Percentiles rank a stretch among this genome's conserved stretches.
These are phyloP conservation scores for Paecilomyces fulvus DNA, from an alignment of 2,329 filamentous ascomycete species.

Conservation along the genomic window DNA sequence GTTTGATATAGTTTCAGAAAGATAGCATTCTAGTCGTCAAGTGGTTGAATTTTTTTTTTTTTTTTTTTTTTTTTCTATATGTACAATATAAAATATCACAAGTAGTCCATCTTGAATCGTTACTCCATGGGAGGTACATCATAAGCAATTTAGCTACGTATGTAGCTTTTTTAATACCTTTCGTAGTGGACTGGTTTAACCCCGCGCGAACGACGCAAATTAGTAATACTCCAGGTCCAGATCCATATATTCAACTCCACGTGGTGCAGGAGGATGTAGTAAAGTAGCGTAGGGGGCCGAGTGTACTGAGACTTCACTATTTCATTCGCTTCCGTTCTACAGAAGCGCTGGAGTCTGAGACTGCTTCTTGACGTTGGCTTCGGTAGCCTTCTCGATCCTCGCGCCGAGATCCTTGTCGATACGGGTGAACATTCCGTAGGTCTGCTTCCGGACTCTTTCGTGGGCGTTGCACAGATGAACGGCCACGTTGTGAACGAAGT, in stretches of 20 bases:
- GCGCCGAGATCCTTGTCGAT: slow-evolving; percentile 48
- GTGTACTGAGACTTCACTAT: too few relatives aligned
- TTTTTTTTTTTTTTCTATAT: neutral
- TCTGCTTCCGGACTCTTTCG: slow-evolving; percentile 47
- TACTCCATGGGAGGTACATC: neutral
- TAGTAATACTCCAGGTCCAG: neutral
- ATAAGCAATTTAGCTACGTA: too few relatives aligned
- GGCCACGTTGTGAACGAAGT: slow-evolving; percentile 52
- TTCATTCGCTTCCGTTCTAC: slow-evolving; percentile 9
- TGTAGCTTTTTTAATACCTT: too few relatives aligned
- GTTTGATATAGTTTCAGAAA: neutral
- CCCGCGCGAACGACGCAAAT: neutral
- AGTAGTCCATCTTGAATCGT: neutral
- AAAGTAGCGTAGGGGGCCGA: too few relatives aligned
- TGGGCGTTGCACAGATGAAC: slow-evolving; percentile 49
- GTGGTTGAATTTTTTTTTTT: neutral
- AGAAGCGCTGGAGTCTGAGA: slow-evolving; percentile 15
- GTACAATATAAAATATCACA: neutral
- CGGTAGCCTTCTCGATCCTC: slow-evolving; percentile 46
- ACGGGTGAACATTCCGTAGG: slow-evolving; percentile 53
- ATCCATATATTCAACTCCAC: too few relatives aligned
- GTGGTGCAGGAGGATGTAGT: too few relatives aligned
- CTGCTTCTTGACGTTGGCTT: slow-evolving; percentile 25
- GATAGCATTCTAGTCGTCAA: neutral
- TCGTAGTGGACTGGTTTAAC: neutral